These are phyloP conservation scores for Leccinum griseonigrum DNA, from an alignment of 1,284 basidiomycete genomes.

Conservation along the genomic window DNA sequence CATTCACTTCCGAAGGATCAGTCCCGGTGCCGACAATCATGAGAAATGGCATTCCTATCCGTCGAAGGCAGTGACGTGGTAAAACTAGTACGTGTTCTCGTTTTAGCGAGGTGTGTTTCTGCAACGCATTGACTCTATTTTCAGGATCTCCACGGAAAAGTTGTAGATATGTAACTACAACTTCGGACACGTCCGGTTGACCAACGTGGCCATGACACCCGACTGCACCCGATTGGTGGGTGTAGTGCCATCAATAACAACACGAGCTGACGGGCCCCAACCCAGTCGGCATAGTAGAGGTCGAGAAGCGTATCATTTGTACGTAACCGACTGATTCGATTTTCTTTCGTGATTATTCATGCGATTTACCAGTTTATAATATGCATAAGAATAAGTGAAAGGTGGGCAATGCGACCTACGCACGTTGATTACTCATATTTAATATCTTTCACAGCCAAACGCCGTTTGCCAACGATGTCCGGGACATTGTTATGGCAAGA, in stretches of 20 bases:
- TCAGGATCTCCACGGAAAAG: slow-evolving; percentile 57
- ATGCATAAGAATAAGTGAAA: slow-evolving; percentile 63
- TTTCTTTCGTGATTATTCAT: slow-evolving; percentile 1
- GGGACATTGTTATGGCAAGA: slow-evolving; percentile 65
- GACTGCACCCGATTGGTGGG: slow-evolving; percentile 65
- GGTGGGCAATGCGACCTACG: slow-evolving; percentile 41
- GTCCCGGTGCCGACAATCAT: slow-evolving; percentile 13
- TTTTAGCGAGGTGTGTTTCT: slow-evolving; percentile 8
- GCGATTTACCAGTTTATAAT: slow-evolving; percentile 58
- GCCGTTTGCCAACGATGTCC: slow-evolving; percentile 76
- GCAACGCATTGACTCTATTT: slow-evolving; percentile 16
- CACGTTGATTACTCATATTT: slow-evolving; percentile 1
- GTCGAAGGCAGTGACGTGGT: slow-evolving; percentile 52
- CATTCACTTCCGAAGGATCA: slow-evolving; percentile 9
- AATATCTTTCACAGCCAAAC: slow-evolving; percentile 51
- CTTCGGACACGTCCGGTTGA: slow-evolving; percentile 64
- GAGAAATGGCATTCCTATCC: slow-evolving; percentile 49
- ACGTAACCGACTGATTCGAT: slow-evolving; percentile 21
- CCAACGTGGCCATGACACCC: slow-evolving; percentile 71
- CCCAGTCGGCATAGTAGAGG: slow-evolving; percentile 65
- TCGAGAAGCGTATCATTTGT: slow-evolving; percentile 78
- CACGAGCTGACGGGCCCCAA: slow-evolving; percentile 59
- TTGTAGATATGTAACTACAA: slow-evolving; percentile 52
- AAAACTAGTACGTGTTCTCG: slow-evolving; percentile 41
- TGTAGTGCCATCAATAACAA: slow-evolving; percentile 60